Evolutionary conservation across 2,329 filamentous ascomycete species (phyloP).

Genomic region (Venturiaceae sp.): DNA sequence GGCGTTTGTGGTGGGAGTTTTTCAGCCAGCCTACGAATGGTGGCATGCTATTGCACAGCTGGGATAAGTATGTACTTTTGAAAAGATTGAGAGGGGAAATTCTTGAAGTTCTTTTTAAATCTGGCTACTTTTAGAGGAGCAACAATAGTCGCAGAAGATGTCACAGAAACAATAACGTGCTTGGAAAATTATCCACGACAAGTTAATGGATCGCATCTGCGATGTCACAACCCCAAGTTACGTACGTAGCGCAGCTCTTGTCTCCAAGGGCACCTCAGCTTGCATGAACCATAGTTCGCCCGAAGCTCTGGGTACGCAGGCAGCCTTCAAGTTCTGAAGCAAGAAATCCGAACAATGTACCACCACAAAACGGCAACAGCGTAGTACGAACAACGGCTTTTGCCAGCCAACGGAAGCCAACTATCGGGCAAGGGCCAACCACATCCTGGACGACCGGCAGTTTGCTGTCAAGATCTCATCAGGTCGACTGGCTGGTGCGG

Average conservation of each 20-base stretch:
- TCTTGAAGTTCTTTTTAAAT: no score
- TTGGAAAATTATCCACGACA: no score
- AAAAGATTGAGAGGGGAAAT: no score
- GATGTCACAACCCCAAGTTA: not conserved
- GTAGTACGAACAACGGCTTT: not conserved
- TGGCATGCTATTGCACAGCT: no score
- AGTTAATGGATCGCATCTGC: no score
- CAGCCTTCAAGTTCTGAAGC: not conserved
- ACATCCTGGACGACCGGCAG: not conserved
- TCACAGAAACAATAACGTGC: no score
- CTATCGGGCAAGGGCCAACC: not conserved
- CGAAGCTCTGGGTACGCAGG: not conserved
- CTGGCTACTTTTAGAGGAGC: no score
- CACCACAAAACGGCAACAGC: not conserved
- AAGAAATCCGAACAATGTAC: not conserved
- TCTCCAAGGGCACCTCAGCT: not conserved
- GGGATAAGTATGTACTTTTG: no score
- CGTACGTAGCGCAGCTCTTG: not conserved
- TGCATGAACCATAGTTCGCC: constrained; percentile 8
- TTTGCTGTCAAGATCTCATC: constrained; percentile 6
- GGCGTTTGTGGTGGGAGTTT: not conserved
- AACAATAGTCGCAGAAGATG: no score
- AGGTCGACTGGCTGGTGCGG: not conserved
- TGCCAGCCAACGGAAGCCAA: not conserved
- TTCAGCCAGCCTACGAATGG: no score